Evolutionary conservation across 129 eudicot genomes (phyloP), one percentile per base, ranked within the genome.

Genomic region (Saposhnikovia divaricata): DNA sequence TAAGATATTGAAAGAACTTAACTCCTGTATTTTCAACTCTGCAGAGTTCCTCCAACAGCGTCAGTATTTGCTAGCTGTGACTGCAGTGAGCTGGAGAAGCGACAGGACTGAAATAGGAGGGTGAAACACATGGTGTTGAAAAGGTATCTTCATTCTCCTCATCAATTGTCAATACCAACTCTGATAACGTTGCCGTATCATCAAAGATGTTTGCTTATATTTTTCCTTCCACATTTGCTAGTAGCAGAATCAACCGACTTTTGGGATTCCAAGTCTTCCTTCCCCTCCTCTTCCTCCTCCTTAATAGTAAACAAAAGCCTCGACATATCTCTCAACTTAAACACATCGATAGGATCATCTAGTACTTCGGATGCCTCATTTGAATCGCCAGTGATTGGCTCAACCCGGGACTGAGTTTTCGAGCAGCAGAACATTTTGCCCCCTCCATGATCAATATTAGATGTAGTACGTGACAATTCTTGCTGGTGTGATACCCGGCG

Each of bases 211-310:
- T 74, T 8, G 77, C 27, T 80, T 83, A 23, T 76, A 69, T 79
- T 72, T 66, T 80, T 78, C 0, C 27, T 34, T 42, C 14, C 46
- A 40, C 31, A 16, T 73, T 42, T 73, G 53, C 23, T 77, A 38
- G 57, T 44, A 8, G 51, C 79, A 9, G 81, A 68, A 74, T 53
- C 38, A n/a, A 65, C 27, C 19, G 76, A 59, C 13, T 61, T 78
- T 39, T 80, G 88, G 57, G 88, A 82, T 44, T 86, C 96, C 21
- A 73, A n/a, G 13, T 87, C 93, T 65, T 90, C 97, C 42, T 66
- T 87, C 2, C 89, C 96, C 61, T 93, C 97, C 46, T 66, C 88
- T 9, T 90, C 96, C 61, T 93, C 98, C 74, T 90, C 98, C 70
- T 88, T 90, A 4, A 92, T 87, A 5, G 97, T 90, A 77, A 89